Percentiles rank a stretch among this genome's conserved stretches.
Conservation (phyloP, 305 asterid species). For the Withania somnifera region DNA sequence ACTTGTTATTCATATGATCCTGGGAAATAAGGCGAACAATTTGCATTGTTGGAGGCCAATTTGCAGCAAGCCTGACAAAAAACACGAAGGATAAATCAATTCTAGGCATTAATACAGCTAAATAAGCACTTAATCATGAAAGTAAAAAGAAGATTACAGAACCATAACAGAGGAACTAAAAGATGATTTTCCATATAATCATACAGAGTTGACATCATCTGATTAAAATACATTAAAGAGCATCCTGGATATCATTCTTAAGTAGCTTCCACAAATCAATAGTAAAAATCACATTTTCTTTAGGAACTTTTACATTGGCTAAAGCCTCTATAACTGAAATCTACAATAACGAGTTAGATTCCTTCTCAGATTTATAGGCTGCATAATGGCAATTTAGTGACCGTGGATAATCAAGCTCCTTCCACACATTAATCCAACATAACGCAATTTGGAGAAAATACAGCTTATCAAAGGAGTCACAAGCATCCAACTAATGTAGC, state of each 20-base stretch:
- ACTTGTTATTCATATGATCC: conserved; percentile 99
- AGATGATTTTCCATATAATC: background rate
- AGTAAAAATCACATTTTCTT: background rate
- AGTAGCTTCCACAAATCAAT: background rate
- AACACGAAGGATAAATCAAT: background rate
- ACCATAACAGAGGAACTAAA: background rate
- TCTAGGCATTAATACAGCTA: background rate
- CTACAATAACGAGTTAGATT: background rate
- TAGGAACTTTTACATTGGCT: background rate
- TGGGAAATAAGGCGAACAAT: conserved; percentile 95
- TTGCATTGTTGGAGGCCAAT: conserved; percentile 96
- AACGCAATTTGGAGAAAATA: background rate
- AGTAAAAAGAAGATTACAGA: background rate
- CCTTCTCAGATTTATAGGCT: background rate
- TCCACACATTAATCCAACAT: background rate
- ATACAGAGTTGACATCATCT: background rate
- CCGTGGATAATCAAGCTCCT: background rate
- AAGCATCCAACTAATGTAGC: background rate
- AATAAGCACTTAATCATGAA: background rate
- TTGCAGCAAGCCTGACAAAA: conserved; percentile 78
- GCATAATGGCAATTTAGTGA: background rate
- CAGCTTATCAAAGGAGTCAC: background rate
- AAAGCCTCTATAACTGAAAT: background rate
- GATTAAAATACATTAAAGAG: background rate
- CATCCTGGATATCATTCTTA: background rate